Conservation (phyloP, 1,139 yeast species). For the Suhomyces choctaworum region DNA sequence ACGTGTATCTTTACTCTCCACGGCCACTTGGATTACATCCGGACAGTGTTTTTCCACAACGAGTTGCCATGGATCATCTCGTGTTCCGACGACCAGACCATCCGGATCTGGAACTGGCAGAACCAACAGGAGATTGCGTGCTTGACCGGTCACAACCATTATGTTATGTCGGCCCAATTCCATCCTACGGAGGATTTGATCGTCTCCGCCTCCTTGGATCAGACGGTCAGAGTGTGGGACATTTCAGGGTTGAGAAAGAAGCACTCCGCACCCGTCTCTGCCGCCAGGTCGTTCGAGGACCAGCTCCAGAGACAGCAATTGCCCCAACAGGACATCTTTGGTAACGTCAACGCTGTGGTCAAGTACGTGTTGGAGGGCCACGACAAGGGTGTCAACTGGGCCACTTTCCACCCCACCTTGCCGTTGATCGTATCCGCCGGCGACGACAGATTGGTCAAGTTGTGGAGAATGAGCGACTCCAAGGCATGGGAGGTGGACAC, state of each 20-base stretch:
- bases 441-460: slow-evolving; percentile 91
- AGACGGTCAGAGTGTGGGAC: slow-evolving; percentile 99
- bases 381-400: slow-evolving; percentile 98
- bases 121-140: slow-evolving; percentile 97
- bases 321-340: slow-evolving; percentile 90
- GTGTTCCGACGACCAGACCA: slow-evolving; percentile 97
- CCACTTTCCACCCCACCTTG: slow-evolving; percentile 93
- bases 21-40: slow-evolving; percentile 93
- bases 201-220: slow-evolving; percentile 95
- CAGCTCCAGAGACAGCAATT: slow-evolving; percentile 71
- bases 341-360: slow-evolving; percentile 90
- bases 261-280: slow-evolving; percentile 79
- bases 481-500: slow-evolving; percentile 99
- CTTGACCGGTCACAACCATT: slow-evolving; percentile 96
- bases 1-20: slow-evolving; percentile 87
- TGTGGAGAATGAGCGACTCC: slow-evolving; percentile 98
- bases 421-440: slow-evolving; percentile 96
- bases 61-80: slow-evolving; percentile 98
- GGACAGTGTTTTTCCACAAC: slow-evolving; percentile 93
- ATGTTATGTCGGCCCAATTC: slow-evolving; percentile 97
- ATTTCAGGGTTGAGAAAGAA: slow-evolving; percentile 92
- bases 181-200: slow-evolving; percentile 94
- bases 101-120: slow-evolving; percentile 99
- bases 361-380: slow-evolving; percentile 97
- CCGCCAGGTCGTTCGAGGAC: slow-evolving; percentile 67